phyloP scores from a whole-genome alignment of 176 grass and related monocot genomes.

The Alopecurus myosuroides region DNA sequence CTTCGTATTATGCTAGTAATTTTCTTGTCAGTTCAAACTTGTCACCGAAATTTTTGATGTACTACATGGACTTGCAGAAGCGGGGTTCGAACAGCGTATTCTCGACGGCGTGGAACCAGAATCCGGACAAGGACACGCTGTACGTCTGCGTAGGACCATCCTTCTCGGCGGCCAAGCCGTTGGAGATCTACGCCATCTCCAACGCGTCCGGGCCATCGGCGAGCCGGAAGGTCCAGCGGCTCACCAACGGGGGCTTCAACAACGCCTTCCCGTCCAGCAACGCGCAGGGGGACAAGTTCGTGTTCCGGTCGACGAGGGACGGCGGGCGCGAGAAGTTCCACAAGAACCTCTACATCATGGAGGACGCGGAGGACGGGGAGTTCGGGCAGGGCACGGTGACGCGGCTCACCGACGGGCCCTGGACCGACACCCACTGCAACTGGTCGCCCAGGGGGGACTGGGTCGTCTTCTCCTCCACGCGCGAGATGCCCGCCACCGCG shows the following conservation, averaged over 20 bases:
- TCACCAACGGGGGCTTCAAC: constrained; percentile 14
- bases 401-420: not conserved
- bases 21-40: too few species aligned
- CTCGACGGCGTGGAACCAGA: constrained; percentile 41
- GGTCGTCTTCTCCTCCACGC: constrained; percentile 47
- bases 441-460: constrained; percentile 44
- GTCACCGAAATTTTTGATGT: too few species aligned
- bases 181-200: constrained; percentile 31
- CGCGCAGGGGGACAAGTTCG: not conserved
- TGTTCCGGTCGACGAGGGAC: constrained; percentile 34
- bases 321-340: not conserved
- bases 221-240: not conserved
- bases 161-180: not conserved
- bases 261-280: constrained; percentile 29
- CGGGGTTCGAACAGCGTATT: constrained; percentile 2
- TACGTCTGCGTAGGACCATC: constrained; percentile 32
- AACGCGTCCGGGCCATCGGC: not conserved
- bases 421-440: constrained; percentile 42
- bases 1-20: too few species aligned
- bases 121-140: constrained; percentile 7
- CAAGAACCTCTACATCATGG: constrained; percentile 43
- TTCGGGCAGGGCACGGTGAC: not conserved
- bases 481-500: not conserved
- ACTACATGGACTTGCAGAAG: not conserved
- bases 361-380: constrained; percentile 27